These are phyloP conservation scores for Phycomyces nitens DNA, from an alignment of 192 early-diverging fungal genomes.

Conservation along the genomic window DNA sequence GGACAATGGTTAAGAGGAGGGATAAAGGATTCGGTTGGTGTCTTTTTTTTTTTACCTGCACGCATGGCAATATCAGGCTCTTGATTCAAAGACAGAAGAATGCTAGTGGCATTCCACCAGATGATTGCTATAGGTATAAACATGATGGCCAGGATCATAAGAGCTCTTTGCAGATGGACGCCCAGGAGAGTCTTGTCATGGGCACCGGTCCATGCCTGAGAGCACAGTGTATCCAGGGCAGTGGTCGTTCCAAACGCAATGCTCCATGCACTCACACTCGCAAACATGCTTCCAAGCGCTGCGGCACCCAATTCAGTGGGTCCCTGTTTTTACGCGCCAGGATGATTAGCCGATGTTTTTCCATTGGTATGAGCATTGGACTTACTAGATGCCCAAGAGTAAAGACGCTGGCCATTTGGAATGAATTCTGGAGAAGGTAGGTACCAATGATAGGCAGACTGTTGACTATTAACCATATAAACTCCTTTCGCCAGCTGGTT, in stretches of 20 bases:
- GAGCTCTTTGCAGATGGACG: conserved; percentile 58
- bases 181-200: conserved; percentile 62
- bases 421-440: conserved; percentile 27
- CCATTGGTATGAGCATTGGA: too few species aligned
- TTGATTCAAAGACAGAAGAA: conserved; percentile 24
- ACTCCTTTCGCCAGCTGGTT: conserved; percentile 9
- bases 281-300: conserved; percentile 71
- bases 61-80: conserved; percentile 20
- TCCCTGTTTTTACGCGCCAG: conserved; percentile 28
- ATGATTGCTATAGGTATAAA: conserved; percentile 26
- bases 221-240: conserved; percentile 75
- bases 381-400: conserved; percentile 29
- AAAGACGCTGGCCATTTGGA: conserved; percentile 28
- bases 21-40: too few species aligned
- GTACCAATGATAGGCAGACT: conserved; percentile 31
- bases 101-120: conserved; percentile 24
- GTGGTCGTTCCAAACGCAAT: conserved; percentile 66
- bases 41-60: conserved; percentile 12
- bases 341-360: too few species aligned
- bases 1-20: too few species aligned
- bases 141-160: conserved; percentile 26
- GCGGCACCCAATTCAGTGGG: conserved; percentile 62
- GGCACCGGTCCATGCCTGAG: conserved; percentile 68
- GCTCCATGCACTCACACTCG: conserved; percentile 62
- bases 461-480: conserved; percentile 32